These are phyloP conservation scores for Gyrodon lividus DNA, from an alignment of 768 basidiomycete genomes.

Conservation along the genomic window DNA sequence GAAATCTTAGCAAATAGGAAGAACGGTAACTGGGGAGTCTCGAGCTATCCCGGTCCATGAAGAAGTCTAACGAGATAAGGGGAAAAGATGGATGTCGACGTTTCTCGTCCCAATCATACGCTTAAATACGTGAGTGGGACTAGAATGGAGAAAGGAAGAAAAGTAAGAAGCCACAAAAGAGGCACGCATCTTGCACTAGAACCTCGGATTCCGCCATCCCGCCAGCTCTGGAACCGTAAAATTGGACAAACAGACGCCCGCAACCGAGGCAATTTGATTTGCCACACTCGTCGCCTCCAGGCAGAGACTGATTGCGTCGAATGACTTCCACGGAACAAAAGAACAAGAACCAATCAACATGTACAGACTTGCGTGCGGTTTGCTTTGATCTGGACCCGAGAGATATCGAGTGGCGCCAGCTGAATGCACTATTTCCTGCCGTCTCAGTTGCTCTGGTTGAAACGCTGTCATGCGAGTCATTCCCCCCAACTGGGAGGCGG, in stretches of 20 bases:
- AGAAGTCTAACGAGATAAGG: neutral
- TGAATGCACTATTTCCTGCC: too few relatives aligned
- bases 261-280: neutral
- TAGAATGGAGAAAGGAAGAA: neutral
- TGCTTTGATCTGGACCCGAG: neutral
- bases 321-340: conserved; percentile 9
- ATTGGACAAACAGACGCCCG: neutral
- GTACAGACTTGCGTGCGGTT: neutral
- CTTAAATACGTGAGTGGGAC: conserved; percentile 2
- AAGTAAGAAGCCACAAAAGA: neutral
- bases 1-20: conserved; percentile 9
- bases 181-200: neutral
- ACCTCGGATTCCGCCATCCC: conserved; percentile 2
- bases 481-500: too few relatives aligned
- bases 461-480: too few relatives aligned
- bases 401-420: neutral
- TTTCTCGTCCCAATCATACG: neutral
- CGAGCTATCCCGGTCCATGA: neutral
- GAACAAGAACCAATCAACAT: neutral
- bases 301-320: neutral
- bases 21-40: conserved; percentile 9
- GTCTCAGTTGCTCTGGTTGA: too few relatives aligned
- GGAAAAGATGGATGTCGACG: neutral
- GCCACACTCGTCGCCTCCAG: neutral
- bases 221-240: neutral